These are phyloP conservation scores for Dysphania ambrosioides DNA, from an alignment of 148 eudicot species.

Conservation along the genomic window DNA sequence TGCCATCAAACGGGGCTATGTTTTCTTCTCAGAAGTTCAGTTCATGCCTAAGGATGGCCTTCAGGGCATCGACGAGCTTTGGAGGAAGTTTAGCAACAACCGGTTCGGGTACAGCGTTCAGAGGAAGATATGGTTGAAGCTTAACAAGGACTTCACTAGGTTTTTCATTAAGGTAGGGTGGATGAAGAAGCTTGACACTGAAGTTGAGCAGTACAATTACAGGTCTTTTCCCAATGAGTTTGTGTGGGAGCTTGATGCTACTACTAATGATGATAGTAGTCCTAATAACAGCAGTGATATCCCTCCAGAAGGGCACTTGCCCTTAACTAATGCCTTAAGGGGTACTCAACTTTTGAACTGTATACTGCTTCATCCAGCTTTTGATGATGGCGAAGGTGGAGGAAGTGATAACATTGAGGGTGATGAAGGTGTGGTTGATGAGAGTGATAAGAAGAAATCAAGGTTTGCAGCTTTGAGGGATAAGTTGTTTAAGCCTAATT, in stretches of 20 bases:
- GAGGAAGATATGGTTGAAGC: slow-evolving; percentile 54
- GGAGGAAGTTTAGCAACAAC: slow-evolving; percentile 47
- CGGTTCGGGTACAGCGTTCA: slow-evolving; percentile 84
- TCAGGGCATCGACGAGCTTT: slow-evolving; percentile 56
- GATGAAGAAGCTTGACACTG: slow-evolving; percentile 92
- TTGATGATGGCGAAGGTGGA: slow-evolving; percentile 36
- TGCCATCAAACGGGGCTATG: slow-evolving; percentile 67
- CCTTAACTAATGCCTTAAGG: slow-evolving; percentile 85
- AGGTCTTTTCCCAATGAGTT: slow-evolving; percentile 79
- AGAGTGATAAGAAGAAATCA: slow-evolving; percentile 30
- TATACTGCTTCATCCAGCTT: slow-evolving; percentile 76
- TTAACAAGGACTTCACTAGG: slow-evolving; percentile 49
- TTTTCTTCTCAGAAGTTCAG: slow-evolving; percentile 85
- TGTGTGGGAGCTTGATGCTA: slow-evolving; percentile 52
- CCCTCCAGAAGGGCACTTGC: slow-evolving; percentile 83
- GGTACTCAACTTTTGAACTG: slow-evolving; percentile 71
- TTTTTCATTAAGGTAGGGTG: slow-evolving; percentile 78
- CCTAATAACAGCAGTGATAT: slow-evolving; percentile 26
- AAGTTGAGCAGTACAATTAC: slow-evolving; percentile 77
- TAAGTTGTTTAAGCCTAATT: slow-evolving; percentile 52
- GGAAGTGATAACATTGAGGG: slow-evolving; percentile 9
- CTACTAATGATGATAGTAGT: neutral
- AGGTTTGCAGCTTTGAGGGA: slow-evolving; percentile 37
- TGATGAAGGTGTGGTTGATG: slow-evolving; percentile 14
- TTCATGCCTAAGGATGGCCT: slow-evolving; percentile 60